Conservation (phyloP, 495 filamentous ascomycete species). For the Corynascus novoguineensis region DNA sequence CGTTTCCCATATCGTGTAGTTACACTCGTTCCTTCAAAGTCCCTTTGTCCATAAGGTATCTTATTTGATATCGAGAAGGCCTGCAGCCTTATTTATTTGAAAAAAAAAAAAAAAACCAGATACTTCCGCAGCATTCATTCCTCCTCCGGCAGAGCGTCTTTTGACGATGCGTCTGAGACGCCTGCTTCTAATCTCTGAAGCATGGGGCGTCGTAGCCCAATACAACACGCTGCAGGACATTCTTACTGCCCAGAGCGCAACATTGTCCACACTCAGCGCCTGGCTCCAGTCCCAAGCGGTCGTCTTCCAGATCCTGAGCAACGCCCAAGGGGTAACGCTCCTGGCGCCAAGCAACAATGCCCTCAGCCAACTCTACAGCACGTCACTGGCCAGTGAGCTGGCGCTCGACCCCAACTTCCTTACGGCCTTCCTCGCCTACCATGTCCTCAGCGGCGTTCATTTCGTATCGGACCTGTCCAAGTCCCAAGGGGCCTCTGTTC, state of each 20-base stretch:
- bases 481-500: slow-evolving; percentile 26
- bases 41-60: too few species aligned
- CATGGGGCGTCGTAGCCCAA: slow-evolving; percentile 14
- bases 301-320: slow-evolving; percentile 36
- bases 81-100: too few species aligned
- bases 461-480: slow-evolving; percentile 38
- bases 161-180: slow-evolving; percentile 36
- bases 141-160: neutral
- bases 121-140: neutral
- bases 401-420: slow-evolving; percentile 36
- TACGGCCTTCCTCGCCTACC: slow-evolving; percentile 54
- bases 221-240: slow-evolving; percentile 33
- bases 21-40: too few species aligned
- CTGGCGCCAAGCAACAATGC: slow-evolving; percentile 61
- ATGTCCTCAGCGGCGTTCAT: slow-evolving; percentile 56
- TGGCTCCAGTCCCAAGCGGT: slow-evolving; percentile 41
- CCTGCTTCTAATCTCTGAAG: slow-evolving; percentile 24
- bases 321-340: slow-evolving; percentile 54
- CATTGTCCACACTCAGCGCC: slow-evolving; percentile 39
- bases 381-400: slow-evolving; percentile 23
- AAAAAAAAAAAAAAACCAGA: neutral
- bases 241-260: slow-evolving; percentile 33
- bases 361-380: slow-evolving; percentile 36
- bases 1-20: too few species aligned
- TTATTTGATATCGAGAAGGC: too few species aligned